Evolutionary conservation across 345 rosid species (phyloP).

Genomic region (Carallia pectinifolia): DNA sequence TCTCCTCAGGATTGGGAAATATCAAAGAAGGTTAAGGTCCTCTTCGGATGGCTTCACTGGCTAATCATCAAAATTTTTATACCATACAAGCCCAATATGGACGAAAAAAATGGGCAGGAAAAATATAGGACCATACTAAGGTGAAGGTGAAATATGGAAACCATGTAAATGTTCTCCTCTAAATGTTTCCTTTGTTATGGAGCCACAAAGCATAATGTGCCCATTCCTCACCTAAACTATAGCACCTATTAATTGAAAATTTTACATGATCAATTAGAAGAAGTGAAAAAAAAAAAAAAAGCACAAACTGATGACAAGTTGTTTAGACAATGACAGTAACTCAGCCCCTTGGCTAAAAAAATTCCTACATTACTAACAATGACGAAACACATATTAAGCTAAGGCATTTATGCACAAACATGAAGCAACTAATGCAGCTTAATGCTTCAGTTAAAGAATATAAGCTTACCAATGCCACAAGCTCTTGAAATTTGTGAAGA

Average conservation of each 20-base stretch:
- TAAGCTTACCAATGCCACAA: constrained; percentile 76
- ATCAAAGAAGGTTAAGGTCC: constrained; percentile 75
- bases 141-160: background rate
- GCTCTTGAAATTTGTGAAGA: constrained; percentile 75
- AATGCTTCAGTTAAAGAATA: background rate
- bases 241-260: too few relatives aligned
- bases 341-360: too few relatives aligned
- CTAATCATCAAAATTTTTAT: constrained; percentile 49
- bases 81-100: constrained; percentile 37
- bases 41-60: constrained; percentile 69
- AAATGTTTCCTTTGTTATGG: too few relatives aligned
- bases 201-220: too few relatives aligned
- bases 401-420: background rate
- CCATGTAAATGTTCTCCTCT: background rate
- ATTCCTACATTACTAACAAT: too few relatives aligned
- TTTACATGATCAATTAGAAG: too few relatives aligned
- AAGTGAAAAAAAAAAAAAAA: too few relatives aligned
- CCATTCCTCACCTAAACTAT: too few relatives aligned
- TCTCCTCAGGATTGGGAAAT: constrained; percentile 85
- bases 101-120: too few relatives aligned
- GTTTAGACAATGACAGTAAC: too few relatives aligned
- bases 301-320: too few relatives aligned
- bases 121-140: background rate
- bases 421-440: background rate
- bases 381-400: background rate